A percentile compares a stretch with the other conserved stretches of the same genome.
These are phyloP conservation scores for Scheffersomyces cryptocercus DNA, from an alignment of 1,139 yeast species.

Conservation along the genomic window DNA sequence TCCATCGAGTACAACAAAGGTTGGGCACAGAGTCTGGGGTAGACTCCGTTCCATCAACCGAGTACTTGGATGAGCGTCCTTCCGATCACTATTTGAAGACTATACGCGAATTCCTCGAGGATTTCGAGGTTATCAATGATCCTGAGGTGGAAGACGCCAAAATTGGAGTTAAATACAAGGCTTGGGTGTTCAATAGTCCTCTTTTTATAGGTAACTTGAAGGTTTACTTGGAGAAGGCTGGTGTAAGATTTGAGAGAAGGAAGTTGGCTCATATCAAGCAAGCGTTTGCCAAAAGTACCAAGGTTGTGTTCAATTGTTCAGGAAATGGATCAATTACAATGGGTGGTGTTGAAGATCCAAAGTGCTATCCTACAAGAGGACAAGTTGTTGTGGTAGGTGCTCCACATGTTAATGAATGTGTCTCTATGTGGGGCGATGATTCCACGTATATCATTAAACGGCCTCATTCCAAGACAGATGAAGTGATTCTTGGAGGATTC, in stretches of 20 bases:
- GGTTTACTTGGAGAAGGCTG: slow-evolving; percentile 8
- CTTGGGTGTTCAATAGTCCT: slow-evolving; percentile 28
- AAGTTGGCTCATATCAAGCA: slow-evolving; percentile 10
- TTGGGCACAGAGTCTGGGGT: slow-evolving; percentile 16
- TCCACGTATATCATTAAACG: slow-evolving; percentile 18
- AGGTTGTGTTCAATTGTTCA: slow-evolving; percentile 17
- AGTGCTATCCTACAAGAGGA: slow-evolving; percentile 9
- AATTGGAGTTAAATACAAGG: slow-evolving; percentile 15
- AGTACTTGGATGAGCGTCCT: slow-evolving; percentile 7
- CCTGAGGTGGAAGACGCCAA: slow-evolving; percentile 12
- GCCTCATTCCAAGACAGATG: slow-evolving; percentile 15
- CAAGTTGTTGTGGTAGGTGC: slow-evolving; percentile 13
- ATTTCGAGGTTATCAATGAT: slow-evolving; percentile 1
- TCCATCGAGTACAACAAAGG: slow-evolving; percentile 9
- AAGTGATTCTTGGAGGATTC: slow-evolving; percentile 18
- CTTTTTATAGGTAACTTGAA: slow-evolving; percentile 14
- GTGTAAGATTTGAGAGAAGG: slow-evolving; percentile 10
- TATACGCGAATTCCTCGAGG: slow-evolving; percentile 4
- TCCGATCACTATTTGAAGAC: slow-evolving; percentile 1
- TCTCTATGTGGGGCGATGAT: slow-evolving; percentile 12
- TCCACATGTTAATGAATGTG: slow-evolving; percentile 9
- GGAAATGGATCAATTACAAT: slow-evolving; percentile 18
- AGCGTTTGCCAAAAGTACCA: slow-evolving; percentile 5
- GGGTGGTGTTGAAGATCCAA: slow-evolving; percentile 13
- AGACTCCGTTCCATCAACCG: slow-evolving; percentile 10